Percentiles rank a stretch among this genome's conserved stretches.
phyloP scores from a whole-genome alignment of 2,329 filamentous ascomycete genomes.

The Tolypocladium tropicale region DNA sequence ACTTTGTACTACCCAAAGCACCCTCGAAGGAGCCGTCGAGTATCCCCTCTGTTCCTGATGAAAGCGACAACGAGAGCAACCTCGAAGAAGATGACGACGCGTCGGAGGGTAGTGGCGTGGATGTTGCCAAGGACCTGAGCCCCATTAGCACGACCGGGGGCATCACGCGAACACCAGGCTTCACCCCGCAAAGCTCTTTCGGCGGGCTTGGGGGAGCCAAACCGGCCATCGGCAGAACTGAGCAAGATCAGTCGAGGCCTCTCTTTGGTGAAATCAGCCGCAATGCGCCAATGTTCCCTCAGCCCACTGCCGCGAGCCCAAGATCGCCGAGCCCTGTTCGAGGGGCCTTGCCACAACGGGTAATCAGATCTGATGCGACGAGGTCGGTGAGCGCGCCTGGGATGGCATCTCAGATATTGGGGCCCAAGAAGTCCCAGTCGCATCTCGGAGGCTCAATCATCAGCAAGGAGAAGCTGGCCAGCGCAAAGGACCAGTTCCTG shows the following conservation, averaged over 20 bases:
- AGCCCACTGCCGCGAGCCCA: conserved; percentile 45
- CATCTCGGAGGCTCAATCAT: conserved; percentile 27
- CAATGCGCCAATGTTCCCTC: conserved; percentile 43
- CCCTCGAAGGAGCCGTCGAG: conserved; percentile 18
- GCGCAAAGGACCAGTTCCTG: conserved; percentile 35
- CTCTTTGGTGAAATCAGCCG: conserved; percentile 46
- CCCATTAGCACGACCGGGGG: conserved; percentile 33
- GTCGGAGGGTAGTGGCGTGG: conserved; percentile 51
- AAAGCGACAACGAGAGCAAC: conserved; percentile 27
- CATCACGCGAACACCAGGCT: conserved; percentile 35
- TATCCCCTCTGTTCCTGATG: conserved; percentile 27
- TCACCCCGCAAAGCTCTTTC: conserved; percentile 51
- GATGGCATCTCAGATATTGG: conserved; percentile 44
- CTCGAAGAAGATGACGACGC: conserved; percentile 37
- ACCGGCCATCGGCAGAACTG: conserved; percentile 21
- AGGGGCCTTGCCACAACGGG: conserved; percentile 40
- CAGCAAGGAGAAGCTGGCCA: conserved; percentile 21
- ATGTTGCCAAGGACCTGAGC: conserved; percentile 54
- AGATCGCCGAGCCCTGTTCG: conserved; percentile 66
- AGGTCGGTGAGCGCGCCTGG: conserved; percentile 52
- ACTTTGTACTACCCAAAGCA: conserved; percentile 20
- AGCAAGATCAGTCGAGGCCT: conserved; percentile 30
- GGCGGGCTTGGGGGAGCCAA: conserved; percentile 33
- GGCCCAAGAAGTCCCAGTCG: conserved; percentile 25
- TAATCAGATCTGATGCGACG: conserved; percentile 36